phyloP scores from a whole-genome alignment of 805 yeast species.

The Priceomyces castillae region DNA sequence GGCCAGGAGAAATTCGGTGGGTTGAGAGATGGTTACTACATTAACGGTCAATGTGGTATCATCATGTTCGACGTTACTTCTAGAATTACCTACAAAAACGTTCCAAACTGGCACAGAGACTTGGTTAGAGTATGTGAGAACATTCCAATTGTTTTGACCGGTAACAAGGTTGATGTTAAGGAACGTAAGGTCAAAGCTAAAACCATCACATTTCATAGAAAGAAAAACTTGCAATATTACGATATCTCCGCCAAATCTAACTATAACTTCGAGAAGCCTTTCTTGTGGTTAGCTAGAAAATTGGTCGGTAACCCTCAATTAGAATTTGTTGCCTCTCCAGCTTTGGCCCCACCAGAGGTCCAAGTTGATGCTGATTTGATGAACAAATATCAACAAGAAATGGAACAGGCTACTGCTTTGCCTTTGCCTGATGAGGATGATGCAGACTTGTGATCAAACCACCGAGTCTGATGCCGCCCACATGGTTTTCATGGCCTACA shows the following conservation, averaged over 20 bases:
- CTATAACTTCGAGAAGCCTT: slow-evolving; percentile 99
- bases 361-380: slow-evolving; percentile 93
- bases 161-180: slow-evolving; percentile 99
- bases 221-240: slow-evolving; percentile 99
- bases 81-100: slow-evolving; percentile 98
- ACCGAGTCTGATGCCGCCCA: background rate
- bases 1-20: slow-evolving; percentile 99
- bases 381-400: slow-evolving; percentile 98
- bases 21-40: slow-evolving; percentile 98
- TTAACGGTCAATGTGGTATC: slow-evolving; percentile 99
- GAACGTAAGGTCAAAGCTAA: slow-evolving; percentile 99
- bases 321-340: slow-evolving; percentile 99
- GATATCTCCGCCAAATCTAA: slow-evolving; percentile 99
- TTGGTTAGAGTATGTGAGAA: slow-evolving; percentile 99
- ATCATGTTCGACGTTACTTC: slow-evolving; percentile 99
- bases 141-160: slow-evolving; percentile 98
- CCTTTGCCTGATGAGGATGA: slow-evolving; percentile 99
- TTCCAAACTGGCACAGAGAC: slow-evolving; percentile 99
- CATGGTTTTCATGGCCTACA: background rate
- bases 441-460: slow-evolving; percentile 78
- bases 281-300: slow-evolving; percentile 99
- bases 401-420: slow-evolving; percentile 98
- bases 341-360: slow-evolving; percentile 99
- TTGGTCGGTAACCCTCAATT: slow-evolving; percentile 96
- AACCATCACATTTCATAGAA: slow-evolving; percentile 99